A percentile compares a stretch with the other conserved stretches of the same genome.
These are phyloP conservation scores for Polyrhizophydium stewartii DNA, from an alignment of 371 early-diverging fungal species.

Conservation along the genomic window DNA sequence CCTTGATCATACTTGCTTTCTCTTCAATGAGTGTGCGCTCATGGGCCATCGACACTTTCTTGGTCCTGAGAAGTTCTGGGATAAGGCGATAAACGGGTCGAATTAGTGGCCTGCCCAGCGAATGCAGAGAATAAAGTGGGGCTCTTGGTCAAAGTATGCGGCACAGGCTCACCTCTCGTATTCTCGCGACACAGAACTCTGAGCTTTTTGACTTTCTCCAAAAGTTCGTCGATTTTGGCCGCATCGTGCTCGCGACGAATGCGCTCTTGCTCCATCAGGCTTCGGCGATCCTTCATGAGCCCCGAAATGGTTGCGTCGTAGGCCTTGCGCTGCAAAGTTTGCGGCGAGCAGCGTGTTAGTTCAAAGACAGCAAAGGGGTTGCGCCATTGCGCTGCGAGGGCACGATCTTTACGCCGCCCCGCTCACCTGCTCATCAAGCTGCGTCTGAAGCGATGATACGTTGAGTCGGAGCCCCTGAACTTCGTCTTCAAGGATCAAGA, in stretches of 20 bases:
- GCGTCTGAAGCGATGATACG: constrained; percentile 38
- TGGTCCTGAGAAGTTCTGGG: constrained; percentile 38
- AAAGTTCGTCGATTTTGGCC: constrained; percentile 22
- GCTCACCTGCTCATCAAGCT: constrained; percentile 45
- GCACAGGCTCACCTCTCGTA: constrained; percentile 32
- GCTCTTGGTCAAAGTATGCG: no score
- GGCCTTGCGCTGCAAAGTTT: constrained; percentile 16
- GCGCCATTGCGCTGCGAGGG: no score
- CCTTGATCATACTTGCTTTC: constrained; percentile 26
- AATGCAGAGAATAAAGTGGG: not conserved
- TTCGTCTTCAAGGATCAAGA: constrained; percentile 38
- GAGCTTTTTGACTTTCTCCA: constrained; percentile 23
- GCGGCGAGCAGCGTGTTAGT: no score
- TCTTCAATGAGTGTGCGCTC: constrained; percentile 44
- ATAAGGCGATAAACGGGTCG: no score
- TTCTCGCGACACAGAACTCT: constrained; percentile 44
- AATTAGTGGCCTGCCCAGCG: not conserved
- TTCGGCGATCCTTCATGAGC: constrained; percentile 29
- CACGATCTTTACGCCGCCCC: not conserved
- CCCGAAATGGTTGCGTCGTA: constrained; percentile 35
- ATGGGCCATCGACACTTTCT: constrained; percentile 25
- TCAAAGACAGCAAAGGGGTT: no score
- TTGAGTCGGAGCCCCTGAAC: constrained; percentile 34
- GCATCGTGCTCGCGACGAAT: constrained; percentile 31
- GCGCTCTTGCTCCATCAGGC: constrained; percentile 30